Percentiles rank a stretch among this genome's conserved stretches.
phyloP scores from a whole-genome alignment of 2,329 filamentous ascomycete genomes.

The Colletotrichum incanum region DNA sequence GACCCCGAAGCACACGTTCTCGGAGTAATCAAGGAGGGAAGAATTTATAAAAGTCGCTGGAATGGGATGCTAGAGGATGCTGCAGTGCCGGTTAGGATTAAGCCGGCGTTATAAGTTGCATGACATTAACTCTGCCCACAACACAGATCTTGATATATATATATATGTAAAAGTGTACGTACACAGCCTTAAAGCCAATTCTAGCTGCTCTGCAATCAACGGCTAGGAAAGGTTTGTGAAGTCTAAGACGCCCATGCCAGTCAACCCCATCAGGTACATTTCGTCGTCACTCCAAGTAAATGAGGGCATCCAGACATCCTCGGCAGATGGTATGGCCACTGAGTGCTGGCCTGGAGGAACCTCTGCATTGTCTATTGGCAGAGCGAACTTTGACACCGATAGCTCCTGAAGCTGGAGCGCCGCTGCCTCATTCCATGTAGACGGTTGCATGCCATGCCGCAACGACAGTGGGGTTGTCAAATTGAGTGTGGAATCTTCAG shows the following conservation, averaged over 20 bases:
- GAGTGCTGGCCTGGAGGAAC: conserved; percentile 7
- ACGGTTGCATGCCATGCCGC: not conserved
- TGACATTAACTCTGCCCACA: no score
- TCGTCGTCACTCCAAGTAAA: conserved; percentile 45
- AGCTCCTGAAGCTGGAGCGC: conserved; percentile 23
- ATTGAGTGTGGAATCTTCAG: not conserved
- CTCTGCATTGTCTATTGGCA: not conserved
- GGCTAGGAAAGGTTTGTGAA: conserved; percentile 38
- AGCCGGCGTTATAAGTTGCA: conserved; percentile 21
- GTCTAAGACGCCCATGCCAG: conserved; percentile 47
- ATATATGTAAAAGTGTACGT: not conserved
- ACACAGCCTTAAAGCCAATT: no score
- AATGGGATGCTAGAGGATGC: conserved; percentile 43
- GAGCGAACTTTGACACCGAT: not conserved
- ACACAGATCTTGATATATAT: not conserved
- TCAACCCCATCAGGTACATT: conserved; percentile 47
- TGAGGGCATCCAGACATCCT: conserved; percentile 31
- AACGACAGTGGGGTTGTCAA: not conserved
- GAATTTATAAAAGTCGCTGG: conserved; percentile 53
- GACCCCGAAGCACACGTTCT: conserved; percentile 61
- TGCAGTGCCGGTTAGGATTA: conserved; percentile 33
- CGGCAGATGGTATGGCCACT: not conserved
- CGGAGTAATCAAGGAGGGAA: conserved; percentile 70
- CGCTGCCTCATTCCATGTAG: conserved; percentile 25
- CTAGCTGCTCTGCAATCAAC: no score